These are phyloP conservation scores for Colletotrichum siamense DNA, from an alignment of 2,329 filamentous ascomycete species.

Conservation along the genomic window DNA sequence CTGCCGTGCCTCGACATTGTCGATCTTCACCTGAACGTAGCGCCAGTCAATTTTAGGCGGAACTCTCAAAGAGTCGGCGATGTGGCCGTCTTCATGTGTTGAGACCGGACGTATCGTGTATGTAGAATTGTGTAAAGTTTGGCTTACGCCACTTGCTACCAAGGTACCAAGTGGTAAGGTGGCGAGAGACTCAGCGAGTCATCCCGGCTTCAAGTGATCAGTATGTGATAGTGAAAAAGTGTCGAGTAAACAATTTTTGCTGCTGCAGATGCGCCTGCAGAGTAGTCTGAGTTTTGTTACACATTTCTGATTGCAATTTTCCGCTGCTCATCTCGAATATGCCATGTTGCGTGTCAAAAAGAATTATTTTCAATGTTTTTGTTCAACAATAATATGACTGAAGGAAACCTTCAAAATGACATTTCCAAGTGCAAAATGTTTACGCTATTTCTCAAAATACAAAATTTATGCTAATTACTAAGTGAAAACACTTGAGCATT, in stretches of 20 bases:
- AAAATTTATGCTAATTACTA: too few relatives aligned
- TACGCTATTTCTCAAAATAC: too few relatives aligned
- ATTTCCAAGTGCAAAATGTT: too few relatives aligned
- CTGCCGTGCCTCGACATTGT: neutral
- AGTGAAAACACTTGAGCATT: neutral
- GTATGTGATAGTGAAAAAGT: neutral
- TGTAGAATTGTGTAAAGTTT: too few relatives aligned
- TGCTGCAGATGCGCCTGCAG: neutral
- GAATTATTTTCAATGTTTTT: neutral
- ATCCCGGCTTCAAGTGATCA: neutral
- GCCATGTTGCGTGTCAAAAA: neutral
- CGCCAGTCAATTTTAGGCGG: rapidly evolving
- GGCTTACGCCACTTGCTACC: too few relatives aligned
- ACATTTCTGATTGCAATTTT: rapidly evolving
- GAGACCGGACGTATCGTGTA: neutral
- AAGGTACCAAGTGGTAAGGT: neutral
- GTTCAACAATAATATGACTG: rapidly evolving
- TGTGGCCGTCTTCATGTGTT: neutral
- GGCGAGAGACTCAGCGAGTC: neutral
- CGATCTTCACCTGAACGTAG: neutral
- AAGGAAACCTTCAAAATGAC: too few relatives aligned
- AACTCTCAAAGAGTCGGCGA: neutral
- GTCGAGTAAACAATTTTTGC: neutral
- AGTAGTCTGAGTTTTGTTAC: too few relatives aligned
- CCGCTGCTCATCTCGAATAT: rapidly evolving